Evolutionary conservation across 1,139 yeast genomes (phyloP).

Genomic region (Arxiozyma telluris): DNA sequence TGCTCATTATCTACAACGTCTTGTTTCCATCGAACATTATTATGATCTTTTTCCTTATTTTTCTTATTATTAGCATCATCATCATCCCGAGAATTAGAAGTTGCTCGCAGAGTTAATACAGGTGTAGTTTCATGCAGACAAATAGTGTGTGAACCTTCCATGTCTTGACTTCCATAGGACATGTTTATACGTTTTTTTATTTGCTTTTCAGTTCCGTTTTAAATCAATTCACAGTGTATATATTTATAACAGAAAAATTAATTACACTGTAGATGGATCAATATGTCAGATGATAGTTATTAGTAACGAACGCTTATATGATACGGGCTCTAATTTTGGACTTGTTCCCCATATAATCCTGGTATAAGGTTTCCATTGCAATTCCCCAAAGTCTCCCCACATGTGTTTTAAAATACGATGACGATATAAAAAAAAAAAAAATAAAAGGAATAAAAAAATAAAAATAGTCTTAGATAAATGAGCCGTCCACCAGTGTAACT

Average conservation of each 20-base stretch:
- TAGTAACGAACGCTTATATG: not conserved
- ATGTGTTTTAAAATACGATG: no score
- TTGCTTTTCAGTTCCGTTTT: not conserved
- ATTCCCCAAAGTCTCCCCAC: no score
- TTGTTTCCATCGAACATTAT: conserved; percentile 71
- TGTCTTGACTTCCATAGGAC: not conserved
- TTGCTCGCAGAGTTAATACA: conserved; percentile 8
- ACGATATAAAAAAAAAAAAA: no score
- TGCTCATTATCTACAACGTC: conserved; percentile 85
- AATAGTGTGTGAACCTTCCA: conserved; percentile 18
- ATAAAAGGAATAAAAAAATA: no score
- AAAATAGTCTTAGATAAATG: no score
- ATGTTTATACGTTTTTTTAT: not conserved
- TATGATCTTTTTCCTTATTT: conserved; percentile 16
- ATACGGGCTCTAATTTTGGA: no score
- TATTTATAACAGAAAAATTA: conserved; percentile 16
- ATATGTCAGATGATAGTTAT: not conserved
- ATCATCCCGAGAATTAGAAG: not conserved
- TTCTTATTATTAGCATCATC: not conserved
- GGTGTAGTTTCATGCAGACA: conserved; percentile 8
- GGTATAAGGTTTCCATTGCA: no score
- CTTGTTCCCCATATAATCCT: no score
- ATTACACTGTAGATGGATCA: not conserved
- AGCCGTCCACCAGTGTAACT: no score
- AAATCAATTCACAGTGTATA: not conserved